Base-by-base conservation (phyloP, 148 eudicot species). In the Rhododendron molle region DNA sequence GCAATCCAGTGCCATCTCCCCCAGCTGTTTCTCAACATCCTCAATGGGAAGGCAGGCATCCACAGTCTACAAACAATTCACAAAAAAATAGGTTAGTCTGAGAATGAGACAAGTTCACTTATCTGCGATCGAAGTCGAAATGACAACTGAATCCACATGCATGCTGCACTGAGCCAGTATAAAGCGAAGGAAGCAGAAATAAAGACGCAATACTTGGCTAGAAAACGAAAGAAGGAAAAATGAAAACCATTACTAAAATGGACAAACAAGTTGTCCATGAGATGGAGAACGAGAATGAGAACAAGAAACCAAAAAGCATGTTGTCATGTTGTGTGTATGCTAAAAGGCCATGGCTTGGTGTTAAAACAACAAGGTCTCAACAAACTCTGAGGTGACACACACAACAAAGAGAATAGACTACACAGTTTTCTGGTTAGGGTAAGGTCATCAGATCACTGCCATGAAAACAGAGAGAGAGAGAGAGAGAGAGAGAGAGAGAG, bases 11-110 rank as follows among this genome's bases (percentile, higher is more conserved):
- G 88, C 94, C 30, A 73, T 30, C 50, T 90, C 93, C 78, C 85
- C 88, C 71, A 97, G 78, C 88, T 92, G 91, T 82, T 92, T 90
- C 90, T 97, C 93, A 71, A 97, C 92, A 78, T 94, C 96, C 87
- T 97, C 98, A 78, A 91, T 89, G 23, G 96, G 85, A 50, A 92
- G 90, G 82, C 96, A 87, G 34, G 98, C 99, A 87, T 97, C 93
- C 21, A 97, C 78, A 32, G 84, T 88, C 99, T 97, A 89, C 85
- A 62, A 88, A 5, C 56, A 6, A 80, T 69, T 7, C 80, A 79
- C 18, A 78, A 10, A 52, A 0, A 2, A 46, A 28, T 9, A 40
- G 20, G 58, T 12, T 74, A 44, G 38, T 16, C 52, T 38, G 58
- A 18, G 26, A 71, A 43, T 47, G 26, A 36, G 12, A 43, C 54